Percentiles rank a stretch among this genome's conserved stretches.
Conservation (phyloP, 139 green algal species). For the Astrephomene gubernaculifera region DNA sequence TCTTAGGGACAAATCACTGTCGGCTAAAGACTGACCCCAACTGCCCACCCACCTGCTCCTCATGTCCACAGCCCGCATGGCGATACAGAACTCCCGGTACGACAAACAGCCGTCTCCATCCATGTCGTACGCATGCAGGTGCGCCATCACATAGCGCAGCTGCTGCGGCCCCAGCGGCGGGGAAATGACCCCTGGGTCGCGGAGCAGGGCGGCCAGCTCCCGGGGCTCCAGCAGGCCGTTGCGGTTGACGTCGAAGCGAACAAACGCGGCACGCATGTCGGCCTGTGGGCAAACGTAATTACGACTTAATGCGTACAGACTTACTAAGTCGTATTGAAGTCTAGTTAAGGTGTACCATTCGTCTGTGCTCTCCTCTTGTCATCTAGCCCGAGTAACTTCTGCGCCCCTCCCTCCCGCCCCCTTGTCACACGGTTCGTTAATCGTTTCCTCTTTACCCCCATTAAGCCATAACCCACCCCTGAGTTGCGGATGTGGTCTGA, state of each 20-base stretch:
- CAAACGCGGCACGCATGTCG: slow-evolving; percentile 38
- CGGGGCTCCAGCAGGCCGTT: slow-evolving; percentile 44
- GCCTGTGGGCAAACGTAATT: not conserved
- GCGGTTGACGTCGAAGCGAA: slow-evolving; percentile 34
- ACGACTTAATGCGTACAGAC: too few species aligned
- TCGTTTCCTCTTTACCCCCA: too few species aligned
- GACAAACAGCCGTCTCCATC: slow-evolving; percentile 50
- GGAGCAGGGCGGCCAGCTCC: slow-evolving; percentile 43
- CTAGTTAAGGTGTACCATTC: too few species aligned
- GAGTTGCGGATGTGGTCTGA: slow-evolving; percentile 32
- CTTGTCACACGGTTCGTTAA: too few species aligned
- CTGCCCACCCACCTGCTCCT: not conserved
- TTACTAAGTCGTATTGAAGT: too few species aligned
- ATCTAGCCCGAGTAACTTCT: too few species aligned
- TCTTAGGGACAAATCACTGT: too few species aligned
- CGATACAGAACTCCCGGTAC: slow-evolving; percentile 45
- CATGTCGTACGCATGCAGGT: slow-evolving; percentile 51
- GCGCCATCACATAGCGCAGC: slow-evolving; percentile 41
- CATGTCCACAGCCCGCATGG: slow-evolving; percentile 44
- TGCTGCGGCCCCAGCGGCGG: slow-evolving; percentile 24
- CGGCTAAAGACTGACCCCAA: too few species aligned
- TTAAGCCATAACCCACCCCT: slow-evolving; percentile 41
- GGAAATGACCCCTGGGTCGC: not conserved
- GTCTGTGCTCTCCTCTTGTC: too few species aligned
- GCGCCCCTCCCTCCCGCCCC: too few species aligned